A percentile compares a stretch with the other conserved stretches of the same genome.
Evolutionary conservation across 2,329 filamentous ascomycete species (phyloP).

Genomic region (Trichophyton rubrum): DNA sequence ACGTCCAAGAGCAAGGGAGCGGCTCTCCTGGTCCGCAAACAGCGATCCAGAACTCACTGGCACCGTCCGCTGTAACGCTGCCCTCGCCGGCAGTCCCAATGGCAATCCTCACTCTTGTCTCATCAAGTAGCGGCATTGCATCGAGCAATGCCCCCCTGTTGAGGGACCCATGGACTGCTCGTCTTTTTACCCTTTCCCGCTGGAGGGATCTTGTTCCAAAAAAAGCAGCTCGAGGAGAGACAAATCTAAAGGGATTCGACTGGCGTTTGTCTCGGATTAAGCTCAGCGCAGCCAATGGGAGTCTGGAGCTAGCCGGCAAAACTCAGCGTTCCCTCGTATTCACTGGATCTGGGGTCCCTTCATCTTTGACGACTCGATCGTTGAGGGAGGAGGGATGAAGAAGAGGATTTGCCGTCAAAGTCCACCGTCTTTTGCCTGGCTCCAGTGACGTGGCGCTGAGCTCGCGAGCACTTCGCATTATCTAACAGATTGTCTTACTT

Average conservation of each 20-base stretch:
- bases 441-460: neutral
- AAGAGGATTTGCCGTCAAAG: neutral
- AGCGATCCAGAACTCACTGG: neutral
- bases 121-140: neutral
- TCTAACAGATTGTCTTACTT: neutral
- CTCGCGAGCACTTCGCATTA: neutral
- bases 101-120: neutral
- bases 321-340: neutral
- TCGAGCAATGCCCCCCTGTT: neutral
- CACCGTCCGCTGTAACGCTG: neutral
- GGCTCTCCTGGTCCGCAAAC: neutral
- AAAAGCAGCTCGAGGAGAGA: neutral
- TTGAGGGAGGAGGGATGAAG: neutral
- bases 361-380: neutral
- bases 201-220: neutral
- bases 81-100: neutral
- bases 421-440: neutral
- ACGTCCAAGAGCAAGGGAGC: neutral
- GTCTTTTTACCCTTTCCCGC: neutral
- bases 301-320: neutral
- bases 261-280: neutral
- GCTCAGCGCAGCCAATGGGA: neutral
- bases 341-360: neutral
- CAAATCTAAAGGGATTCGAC: neutral
- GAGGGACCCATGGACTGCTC: neutral